Evolutionary conservation across 805 yeast genomes (phyloP), one percentile per base, ranked within the genome.

Genomic region (Maudiozyma saulgeensis): DNA sequence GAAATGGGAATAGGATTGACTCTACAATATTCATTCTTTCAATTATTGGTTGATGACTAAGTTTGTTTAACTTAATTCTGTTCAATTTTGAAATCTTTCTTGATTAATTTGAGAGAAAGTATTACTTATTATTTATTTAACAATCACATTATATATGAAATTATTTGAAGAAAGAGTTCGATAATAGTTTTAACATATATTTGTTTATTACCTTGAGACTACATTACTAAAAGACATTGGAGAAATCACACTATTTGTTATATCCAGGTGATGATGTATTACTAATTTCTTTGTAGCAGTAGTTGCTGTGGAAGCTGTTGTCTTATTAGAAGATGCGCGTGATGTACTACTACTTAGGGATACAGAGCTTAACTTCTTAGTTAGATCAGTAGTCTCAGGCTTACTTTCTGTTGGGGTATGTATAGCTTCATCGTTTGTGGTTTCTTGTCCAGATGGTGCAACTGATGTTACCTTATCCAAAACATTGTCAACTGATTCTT

Each of bases 261-360:
- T 52, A 32, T 54, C 59, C 45, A 57, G 43, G 47, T 57, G 61
- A 35, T 57, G 54, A 39, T 57, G 61, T 3, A 53, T 40, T 2
- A 46, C 50, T 12, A 39, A 45, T 41, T 51, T 56, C 41, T 50
- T 51, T 43, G 46, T 57, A 15, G 38, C 31, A 9, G 49, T 18
- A 9, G 42, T 39, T 8, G 42, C 26, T 9, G 6, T 39, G 15
- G 25, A n/a, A 23, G 42, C 42, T 11, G n/a, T 19, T 3, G 42
- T 39, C 38, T n/a, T 35, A 35, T 35, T 35, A 15, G 38, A n/a
- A 35, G 38, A 35, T n/a, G 38, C 38, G 13, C 25, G 25, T 4
- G 42, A 26, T 8, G 45, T 34, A 3, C 6, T 40, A 18, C 35
- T 35, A 11, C 44, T 42, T 15, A 45, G 11, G 18, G 58, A 46